Evolutionary conservation across 805 yeast species (phyloP), one percentile per base, ranked within the genome.

Genomic region (Wickerhamiella sergipiensis): DNA sequence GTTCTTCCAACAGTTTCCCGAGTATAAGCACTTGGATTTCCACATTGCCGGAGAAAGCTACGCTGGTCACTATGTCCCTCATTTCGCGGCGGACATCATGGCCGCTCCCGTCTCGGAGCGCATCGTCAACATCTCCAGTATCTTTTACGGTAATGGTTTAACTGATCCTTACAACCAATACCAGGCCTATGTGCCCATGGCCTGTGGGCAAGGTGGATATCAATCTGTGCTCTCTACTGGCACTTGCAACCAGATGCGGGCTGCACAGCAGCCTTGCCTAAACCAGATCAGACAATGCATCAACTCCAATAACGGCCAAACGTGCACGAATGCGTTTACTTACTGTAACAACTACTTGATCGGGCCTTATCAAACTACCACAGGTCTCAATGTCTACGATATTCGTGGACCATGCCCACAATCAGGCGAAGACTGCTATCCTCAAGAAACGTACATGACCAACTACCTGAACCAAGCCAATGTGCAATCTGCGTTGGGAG

Each of bases 51-150:
- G 96, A 57, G 96, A 88, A 65, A 83, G 94, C 9, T 88, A 89
- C 62, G 96, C 90, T 19, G 96, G 97, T 48, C 94, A 87, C 64
- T 89, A 90, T 69, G 84, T 89, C 57, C 98, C 98, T 19, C 85
- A 77, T 10, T 85, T 79, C 60, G 82, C 82, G 17, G 71, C 73
- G 38, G 79, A 77, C 55, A 75, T 79, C 48, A 56, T 70, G 68
- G 68, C 59, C 53, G 74, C 62, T 57, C 19, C 40, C 5, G 40
- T 17, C 7, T 59, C 49, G 18, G 75, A 71, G 59, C 70, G 78
- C 51, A 68, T 74, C 22, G 80, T 83, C 63, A 77, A 85, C 61
- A 71, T 87, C 58, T 70, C 85, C 10, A 84, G 95, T 2, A 81
- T 88, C 19, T 63, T 89, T 64, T 88, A 89, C 62, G 97, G 97